These are phyloP conservation scores for Rosa persica DNA, from an alignment of 306 rosid genomes.

Conservation along the genomic window DNA sequence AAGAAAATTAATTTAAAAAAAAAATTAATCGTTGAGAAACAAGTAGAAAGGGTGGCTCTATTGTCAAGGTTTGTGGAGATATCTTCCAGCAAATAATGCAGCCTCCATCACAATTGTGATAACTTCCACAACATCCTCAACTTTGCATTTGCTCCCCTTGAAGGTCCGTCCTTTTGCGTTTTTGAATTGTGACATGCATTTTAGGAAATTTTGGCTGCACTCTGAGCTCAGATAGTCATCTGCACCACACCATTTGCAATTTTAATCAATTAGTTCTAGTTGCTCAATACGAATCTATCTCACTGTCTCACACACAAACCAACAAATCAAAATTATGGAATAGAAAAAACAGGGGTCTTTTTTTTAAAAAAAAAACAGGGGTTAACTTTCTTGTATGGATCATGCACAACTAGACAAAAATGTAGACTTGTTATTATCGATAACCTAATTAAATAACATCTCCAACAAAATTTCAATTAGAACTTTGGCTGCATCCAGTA, in stretches of 20 bases:
- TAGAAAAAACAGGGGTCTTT: neutral
- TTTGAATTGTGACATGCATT: slow-evolving; percentile 69
- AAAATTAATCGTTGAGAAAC: neutral
- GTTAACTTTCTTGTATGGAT: neutral
- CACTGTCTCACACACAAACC: neutral
- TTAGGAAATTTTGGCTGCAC: slow-evolving; percentile 71
- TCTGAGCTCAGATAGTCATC: slow-evolving; percentile 90
- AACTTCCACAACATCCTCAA: slow-evolving; percentile 61
- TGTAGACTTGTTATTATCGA: neutral
- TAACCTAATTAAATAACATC: slow-evolving; percentile 1
- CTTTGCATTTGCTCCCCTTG: slow-evolving; percentile 68
- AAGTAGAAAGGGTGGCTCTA: neutral
- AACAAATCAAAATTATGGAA: slow-evolving; percentile 13
- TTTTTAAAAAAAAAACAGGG: neutral
- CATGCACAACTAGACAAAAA: neutral
- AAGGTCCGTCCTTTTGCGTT: slow-evolving; percentile 44
- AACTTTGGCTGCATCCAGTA: neutral
- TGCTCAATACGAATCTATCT: neutral
- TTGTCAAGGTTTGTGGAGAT: slow-evolving; percentile 71
- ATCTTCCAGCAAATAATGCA: slow-evolving; percentile 83
- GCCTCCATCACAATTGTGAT: slow-evolving; percentile 79
- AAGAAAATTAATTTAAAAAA: neutral
- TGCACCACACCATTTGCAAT: slow-evolving; percentile 31
- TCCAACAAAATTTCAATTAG: neutral
- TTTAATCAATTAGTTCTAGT: neutral